phyloP scores from a whole-genome alignment of 106 monocot species.

The Dendrobium chrysotoxum region DNA sequence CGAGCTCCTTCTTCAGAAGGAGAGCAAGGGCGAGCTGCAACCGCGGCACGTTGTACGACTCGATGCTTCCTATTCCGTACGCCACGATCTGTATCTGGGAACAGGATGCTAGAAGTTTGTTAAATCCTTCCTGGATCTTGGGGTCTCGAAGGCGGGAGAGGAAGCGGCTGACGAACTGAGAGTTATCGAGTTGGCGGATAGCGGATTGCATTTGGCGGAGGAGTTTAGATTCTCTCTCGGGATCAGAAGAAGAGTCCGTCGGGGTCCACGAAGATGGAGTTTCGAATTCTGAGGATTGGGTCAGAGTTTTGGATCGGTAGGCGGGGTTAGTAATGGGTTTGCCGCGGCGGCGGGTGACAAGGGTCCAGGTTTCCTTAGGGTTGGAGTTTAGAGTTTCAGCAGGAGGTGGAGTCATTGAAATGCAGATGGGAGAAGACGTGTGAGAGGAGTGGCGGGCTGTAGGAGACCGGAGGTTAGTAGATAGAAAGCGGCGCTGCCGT shows the following conservation, averaged over 20 bases:
- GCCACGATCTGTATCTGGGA: constrained; percentile 30
- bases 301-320: constrained; percentile 10
- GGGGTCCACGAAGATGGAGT: constrained; percentile 64
- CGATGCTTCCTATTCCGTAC: constrained; percentile 86
- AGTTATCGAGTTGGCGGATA: constrained; percentile 29
- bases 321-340: background rate
- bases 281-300: background rate
- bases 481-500: no score
- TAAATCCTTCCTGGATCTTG: constrained; percentile 20
- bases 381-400: constrained; percentile 10
- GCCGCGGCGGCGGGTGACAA: constrained; percentile 43
- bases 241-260: constrained; percentile 24
- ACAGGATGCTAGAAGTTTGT: background rate
- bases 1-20: constrained; percentile 40
- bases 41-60: constrained; percentile 43
- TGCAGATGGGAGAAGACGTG: background rate
- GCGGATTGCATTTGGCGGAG: constrained; percentile 35
- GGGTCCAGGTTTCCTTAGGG: constrained; percentile 28
- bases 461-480: no score
- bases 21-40: constrained; percentile 72
- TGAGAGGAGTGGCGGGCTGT: background rate
- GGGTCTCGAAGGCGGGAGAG: constrained; percentile 31
- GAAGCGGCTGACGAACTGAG: constrained; percentile 44
- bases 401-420: constrained; percentile 13
- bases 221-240: constrained; percentile 22